Conservation (phyloP, 2,329 filamentous ascomycete species). For the Byssothecium circinans region DNA sequence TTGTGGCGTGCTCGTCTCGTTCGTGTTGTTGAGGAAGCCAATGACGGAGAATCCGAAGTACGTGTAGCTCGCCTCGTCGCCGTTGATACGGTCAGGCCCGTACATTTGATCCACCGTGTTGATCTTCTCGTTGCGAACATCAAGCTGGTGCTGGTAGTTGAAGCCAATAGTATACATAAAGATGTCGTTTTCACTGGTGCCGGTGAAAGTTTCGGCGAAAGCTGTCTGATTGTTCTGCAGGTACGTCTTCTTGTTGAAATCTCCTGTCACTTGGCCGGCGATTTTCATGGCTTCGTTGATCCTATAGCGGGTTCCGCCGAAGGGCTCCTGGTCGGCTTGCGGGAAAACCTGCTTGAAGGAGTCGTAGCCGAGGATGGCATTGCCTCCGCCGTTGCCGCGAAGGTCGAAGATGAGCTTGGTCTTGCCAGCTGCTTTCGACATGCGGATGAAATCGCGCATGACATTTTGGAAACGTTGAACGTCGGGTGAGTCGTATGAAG, state of each 20-base stretch:
- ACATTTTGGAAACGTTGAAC: constrained; percentile 43
- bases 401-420: constrained; percentile 68
- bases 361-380: constrained; percentile 45
- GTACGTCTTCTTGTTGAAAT: constrained; percentile 33
- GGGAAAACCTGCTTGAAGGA: constrained; percentile 60
- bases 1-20: constrained; percentile 34
- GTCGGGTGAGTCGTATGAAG: constrained; percentile 41
- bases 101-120: constrained; percentile 41
- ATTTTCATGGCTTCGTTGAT: constrained; percentile 46
- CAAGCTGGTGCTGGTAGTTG: constrained; percentile 38
- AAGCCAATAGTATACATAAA: constrained; percentile 29
- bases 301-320: constrained; percentile 52
- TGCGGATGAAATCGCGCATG: constrained; percentile 51
- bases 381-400: constrained; percentile 62
- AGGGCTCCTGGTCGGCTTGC: constrained; percentile 41
- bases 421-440: constrained; percentile 52
- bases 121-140: constrained; percentile 33
- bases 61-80: constrained; percentile 31
- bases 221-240: constrained; percentile 32
- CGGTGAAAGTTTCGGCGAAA: constrained; percentile 27
- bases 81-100: constrained; percentile 35
- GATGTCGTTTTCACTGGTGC: constrained; percentile 23
- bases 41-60: constrained; percentile 35
- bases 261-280: constrained; percentile 35
- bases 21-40: constrained; percentile 34